Conservation (phyloP, 306 rosid genomes). For the Castanospermum australe region DNA sequence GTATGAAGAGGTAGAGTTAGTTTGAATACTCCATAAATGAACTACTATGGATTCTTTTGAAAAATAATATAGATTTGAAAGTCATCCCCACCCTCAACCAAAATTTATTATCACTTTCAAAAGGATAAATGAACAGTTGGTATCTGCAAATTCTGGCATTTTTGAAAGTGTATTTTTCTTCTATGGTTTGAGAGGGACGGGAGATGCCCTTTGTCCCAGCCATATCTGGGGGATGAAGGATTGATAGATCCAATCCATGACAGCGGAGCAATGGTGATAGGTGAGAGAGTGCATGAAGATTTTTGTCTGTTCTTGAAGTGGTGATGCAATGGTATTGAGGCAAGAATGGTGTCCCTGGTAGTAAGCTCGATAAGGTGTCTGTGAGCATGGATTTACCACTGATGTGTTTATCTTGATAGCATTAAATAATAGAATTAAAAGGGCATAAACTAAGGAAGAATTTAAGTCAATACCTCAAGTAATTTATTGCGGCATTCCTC, state of each 20-base stretch:
- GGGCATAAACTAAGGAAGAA: background rate
- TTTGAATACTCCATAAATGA: background rate
- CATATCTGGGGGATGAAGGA: background rate
- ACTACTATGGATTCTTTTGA: background rate
- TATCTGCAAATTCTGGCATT: background rate
- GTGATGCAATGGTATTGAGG: background rate
- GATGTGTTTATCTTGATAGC: background rate
- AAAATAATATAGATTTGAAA: conserved; percentile 12
- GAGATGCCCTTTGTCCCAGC: background rate
- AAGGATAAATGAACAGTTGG: conserved; percentile 7
- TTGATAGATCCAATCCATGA: background rate
- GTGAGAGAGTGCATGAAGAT: background rate
- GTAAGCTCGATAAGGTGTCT: background rate
- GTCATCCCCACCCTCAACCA: background rate
- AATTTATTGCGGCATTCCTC: conserved; percentile 35
- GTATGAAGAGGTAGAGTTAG: background rate
- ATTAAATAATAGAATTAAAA: background rate
- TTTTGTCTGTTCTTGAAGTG: background rate
- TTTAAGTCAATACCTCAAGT: conserved; percentile 45
- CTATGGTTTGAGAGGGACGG: background rate
- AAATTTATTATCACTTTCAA: background rate
- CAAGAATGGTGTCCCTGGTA: background rate
- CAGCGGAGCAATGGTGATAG: background rate
- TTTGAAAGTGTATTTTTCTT: background rate
- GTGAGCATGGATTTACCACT: background rate